Evolutionary conservation across 2,329 filamentous ascomycete genomes (phyloP).

Genomic region (Cladosporium austrohemisphaericum): DNA sequence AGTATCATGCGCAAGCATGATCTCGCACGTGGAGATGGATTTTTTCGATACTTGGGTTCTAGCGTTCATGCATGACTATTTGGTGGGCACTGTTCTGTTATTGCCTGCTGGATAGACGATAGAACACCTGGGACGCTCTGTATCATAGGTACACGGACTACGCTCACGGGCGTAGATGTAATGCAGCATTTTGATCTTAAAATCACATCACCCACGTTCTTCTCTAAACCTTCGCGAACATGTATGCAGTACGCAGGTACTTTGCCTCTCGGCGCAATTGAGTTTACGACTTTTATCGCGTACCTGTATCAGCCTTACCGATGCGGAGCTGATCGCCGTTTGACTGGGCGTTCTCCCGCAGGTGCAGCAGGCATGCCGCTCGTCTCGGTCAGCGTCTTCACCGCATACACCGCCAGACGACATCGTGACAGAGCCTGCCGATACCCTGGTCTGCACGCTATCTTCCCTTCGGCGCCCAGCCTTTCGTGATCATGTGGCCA

Average conservation of each 20-base stretch:
- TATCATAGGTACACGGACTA: conserved; percentile 15
- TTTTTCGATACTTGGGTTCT: conserved; percentile 9
- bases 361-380: neutral
- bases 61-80: conserved; percentile 15
- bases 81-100: conserved; percentile 2
- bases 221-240: too few species aligned
- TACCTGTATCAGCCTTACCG: conserved; percentile 5
- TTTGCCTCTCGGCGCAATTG: too few species aligned
- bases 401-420: neutral
- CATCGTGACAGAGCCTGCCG: neutral
- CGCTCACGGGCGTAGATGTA: conserved; percentile 16
- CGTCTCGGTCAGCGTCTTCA: neutral
- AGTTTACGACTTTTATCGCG: too few species aligned
- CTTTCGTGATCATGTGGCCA: neutral
- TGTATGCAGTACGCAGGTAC: too few species aligned
- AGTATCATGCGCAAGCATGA: conserved; percentile 1
- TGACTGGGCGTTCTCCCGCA: neutral
- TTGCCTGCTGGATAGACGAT: conserved; percentile 14
- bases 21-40: neutral
- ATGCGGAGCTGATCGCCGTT: conserved; percentile 1
- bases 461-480: neutral
- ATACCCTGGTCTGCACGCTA: conserved; percentile 1
- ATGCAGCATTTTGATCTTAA: conserved; percentile 14
- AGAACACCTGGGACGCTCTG: conserved; percentile 14
- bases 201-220: too few species aligned